Conservation (phyloP, 1,284 basidiomycete genomes). For the Cystobasidium sp. region DNA sequence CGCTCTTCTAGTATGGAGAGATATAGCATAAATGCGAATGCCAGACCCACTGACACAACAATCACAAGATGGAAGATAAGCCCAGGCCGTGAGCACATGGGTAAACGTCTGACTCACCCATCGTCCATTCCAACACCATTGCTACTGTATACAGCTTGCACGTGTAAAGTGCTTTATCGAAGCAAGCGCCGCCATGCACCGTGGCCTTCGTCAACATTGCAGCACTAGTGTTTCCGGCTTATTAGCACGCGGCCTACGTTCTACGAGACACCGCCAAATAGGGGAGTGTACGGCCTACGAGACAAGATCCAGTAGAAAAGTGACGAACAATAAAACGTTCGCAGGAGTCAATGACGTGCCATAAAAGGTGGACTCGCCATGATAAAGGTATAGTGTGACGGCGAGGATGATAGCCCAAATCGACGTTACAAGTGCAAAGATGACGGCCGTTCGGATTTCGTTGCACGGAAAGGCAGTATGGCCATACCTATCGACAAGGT, state of each 20-base stretch:
- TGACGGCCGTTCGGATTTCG: slow-evolving; percentile 18
- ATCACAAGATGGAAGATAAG: no score
- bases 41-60: no score
- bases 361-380: background rate
- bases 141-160: slow-evolving; percentile 17
- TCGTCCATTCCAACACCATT: slow-evolving; percentile 23
- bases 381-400: background rate
- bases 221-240: background rate
- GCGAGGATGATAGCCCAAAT: slow-evolving; percentile 19
- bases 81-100: no score
- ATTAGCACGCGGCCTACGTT: no score
- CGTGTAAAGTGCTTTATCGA: background rate
- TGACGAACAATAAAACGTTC: slow-evolving; percentile 10
- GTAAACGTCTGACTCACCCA: background rate
- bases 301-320: slow-evolving; percentile 2
- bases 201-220: slow-evolving; percentile 20
- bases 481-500: slow-evolving; percentile 8
- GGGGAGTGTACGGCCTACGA: background rate
- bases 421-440: slow-evolving; percentile 4
- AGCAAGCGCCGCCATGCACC: slow-evolving; percentile 15
- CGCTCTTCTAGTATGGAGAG: no score
- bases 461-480: background rate
- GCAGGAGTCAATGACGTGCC: slow-evolving; percentile 3
- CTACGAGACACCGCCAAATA: no score
- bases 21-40: no score